Conservation (phyloP, 352 stramenopile genomes). For the Blastocystis sp. region DNA sequence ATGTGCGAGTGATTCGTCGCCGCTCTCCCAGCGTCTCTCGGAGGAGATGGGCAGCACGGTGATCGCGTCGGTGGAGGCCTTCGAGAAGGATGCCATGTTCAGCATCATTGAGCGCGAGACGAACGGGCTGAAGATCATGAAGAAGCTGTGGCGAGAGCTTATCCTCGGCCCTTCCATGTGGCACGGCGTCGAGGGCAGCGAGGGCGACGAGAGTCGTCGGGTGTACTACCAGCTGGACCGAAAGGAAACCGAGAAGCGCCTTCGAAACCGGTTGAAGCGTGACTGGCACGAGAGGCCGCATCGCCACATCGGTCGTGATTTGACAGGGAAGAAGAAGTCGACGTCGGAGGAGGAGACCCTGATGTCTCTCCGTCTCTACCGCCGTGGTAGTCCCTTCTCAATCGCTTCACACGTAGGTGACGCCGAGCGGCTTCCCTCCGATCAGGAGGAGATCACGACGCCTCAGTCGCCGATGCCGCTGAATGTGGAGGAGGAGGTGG, state of each 20-base stretch:
- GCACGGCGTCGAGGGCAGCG: slow-evolving; percentile 28
- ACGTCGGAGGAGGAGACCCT: background rate
- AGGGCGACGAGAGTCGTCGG: background rate
- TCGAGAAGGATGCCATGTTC: slow-evolving; percentile 54
- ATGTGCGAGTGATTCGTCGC: background rate
- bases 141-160: slow-evolving; percentile 60
- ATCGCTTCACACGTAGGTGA: background rate
- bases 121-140: slow-evolving; percentile 58
- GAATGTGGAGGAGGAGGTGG: slow-evolving; percentile 40
- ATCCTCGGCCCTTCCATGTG: slow-evolving; percentile 57
- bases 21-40: background rate
- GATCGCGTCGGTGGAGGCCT: background rate
- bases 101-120: slow-evolving; percentile 59
- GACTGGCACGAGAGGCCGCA: slow-evolving; percentile 58
- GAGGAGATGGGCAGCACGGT: slow-evolving; percentile 22
- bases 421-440: background rate
- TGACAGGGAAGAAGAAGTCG: background rate
- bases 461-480: background rate
- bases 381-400: background rate
- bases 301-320: slow-evolving; percentile 11
- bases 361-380: slow-evolving; percentile 1
- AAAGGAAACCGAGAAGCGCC: slow-evolving; percentile 52
- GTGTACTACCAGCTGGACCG: slow-evolving; percentile 58
- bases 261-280: slow-evolving; percentile 55
- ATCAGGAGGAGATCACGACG: background rate